These are phyloP conservation scores for Fragaria iinumae DNA, from an alignment of 306 rosid species.

Conservation along the genomic window DNA sequence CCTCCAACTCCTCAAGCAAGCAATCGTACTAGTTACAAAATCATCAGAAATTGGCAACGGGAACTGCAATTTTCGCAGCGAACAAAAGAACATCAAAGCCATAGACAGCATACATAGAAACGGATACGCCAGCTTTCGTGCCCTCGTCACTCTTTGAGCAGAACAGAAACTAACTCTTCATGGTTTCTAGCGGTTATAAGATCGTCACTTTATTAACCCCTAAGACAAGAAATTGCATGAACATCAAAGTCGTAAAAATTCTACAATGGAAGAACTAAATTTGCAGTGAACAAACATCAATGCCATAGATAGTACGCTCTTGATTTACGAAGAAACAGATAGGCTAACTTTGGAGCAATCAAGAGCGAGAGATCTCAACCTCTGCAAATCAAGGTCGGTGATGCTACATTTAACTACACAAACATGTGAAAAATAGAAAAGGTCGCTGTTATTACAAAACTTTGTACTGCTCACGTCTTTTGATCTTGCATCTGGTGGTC, in stretches of 20 bases:
- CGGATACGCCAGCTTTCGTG: neutral
- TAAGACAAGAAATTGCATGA: neutral
- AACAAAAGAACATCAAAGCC: neutral
- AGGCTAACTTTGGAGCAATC: neutral
- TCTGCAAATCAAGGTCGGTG: neutral
- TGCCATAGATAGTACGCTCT: neutral
- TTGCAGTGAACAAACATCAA: neutral
- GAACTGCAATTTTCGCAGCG: neutral
- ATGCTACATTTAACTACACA: neutral
- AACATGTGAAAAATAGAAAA: neutral
- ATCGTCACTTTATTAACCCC: neutral
- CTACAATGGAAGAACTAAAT: neutral
- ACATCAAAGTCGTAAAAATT: neutral
- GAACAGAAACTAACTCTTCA: neutral
- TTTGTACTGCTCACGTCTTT: neutral
- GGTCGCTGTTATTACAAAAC: neutral
- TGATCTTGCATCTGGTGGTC: neutral
- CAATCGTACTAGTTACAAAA: neutral
- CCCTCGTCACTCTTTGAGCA: neutral
- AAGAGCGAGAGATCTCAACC: neutral
- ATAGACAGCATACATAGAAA: neutral
- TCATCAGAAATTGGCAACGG: neutral
- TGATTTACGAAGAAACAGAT: neutral
- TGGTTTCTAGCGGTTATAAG: neutral
- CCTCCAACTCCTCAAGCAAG: neutral